Base-by-base conservation (phyloP, 768 basidiomycete genomes). In the Pisolithus microcarpus region DNA sequence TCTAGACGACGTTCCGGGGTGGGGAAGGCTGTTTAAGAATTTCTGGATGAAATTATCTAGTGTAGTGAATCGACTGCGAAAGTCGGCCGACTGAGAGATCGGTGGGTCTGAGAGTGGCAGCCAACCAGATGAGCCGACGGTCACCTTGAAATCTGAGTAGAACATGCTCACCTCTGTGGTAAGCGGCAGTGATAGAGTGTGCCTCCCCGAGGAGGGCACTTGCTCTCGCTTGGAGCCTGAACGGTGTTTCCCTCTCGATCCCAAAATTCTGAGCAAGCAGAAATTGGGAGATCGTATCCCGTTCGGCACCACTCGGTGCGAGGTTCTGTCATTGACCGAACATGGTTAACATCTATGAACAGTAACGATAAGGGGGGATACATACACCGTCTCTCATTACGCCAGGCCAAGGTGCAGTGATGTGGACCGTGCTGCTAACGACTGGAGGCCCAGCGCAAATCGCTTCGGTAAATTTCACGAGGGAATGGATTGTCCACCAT, bases 11-110 rank as follows among this genome's bases (percentile, higher is more conserved):
- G 38, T 46, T 24, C 39, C 21, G 11, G 45, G 46, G 34, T 31
- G 31, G 8, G 47, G 28, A 10, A 58, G 43, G 18, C 38, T 48
- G n/a, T 23, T 23, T 15, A 70, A 71, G 48, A 79, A 70, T 1
- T 59, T 58, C 5, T 75, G 73, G 36, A 80, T 74, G 42, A 80
- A 67, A 30, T 65, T 60, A 53, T 77, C 74, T 48, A 80, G 62
- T 3, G 71, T 72, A 38, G 67, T 67, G 19, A 80, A 79, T 7
- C 73, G 71, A 13, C 66, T 61, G 21, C 67, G 67, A 49, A 77
- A 77, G 4, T 70, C 65, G 50, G 72, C 62, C 24, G 69, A 66
- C 51, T 79, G 77, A 26, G 70, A 61, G 38, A 67, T 62, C 9
- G 69, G 60, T 59, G 70, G 70, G 46, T 74, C 78, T 79, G 43